Conservation (phyloP, 768 basidiomycete genomes). For the Hirschioporus abietinus region DNA sequence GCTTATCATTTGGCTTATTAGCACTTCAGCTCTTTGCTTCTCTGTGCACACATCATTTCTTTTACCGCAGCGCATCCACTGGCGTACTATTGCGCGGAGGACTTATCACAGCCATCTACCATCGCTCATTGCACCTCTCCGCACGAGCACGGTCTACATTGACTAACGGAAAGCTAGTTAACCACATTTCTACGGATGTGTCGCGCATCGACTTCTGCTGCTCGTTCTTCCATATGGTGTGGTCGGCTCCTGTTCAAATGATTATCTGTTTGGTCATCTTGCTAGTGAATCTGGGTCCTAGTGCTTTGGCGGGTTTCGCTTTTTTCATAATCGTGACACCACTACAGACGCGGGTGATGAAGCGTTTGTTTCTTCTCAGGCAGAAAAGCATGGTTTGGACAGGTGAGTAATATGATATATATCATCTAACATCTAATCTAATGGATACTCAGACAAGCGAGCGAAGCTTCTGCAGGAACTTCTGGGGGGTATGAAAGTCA, state of each 20-base stretch:
- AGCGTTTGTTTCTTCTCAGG: constrained; percentile 60
- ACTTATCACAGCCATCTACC: constrained; percentile 83
- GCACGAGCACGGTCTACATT: constrained; percentile 74
- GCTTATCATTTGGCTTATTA: constrained; percentile 66
- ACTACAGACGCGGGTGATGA: constrained; percentile 69
- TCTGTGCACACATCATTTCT: constrained; percentile 74
- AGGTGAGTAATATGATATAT: not conserved
- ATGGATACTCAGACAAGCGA: constrained; percentile 55
- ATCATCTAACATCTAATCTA: not conserved
- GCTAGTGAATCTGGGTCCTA: constrained; percentile 63
- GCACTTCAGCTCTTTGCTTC: constrained; percentile 62
- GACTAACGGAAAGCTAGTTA: constrained; percentile 85
- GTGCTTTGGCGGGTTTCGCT: constrained; percentile 49
- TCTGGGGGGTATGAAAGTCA: constrained; percentile 82
- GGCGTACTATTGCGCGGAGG: constrained; percentile 83
- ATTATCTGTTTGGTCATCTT: constrained; percentile 71
- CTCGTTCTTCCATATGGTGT: constrained; percentile 76
- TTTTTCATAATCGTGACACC: constrained; percentile 71
- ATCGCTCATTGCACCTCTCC: constrained; percentile 68
- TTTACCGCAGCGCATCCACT: constrained; percentile 65
- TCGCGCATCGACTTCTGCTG: constrained; percentile 87
- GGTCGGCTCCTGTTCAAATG: constrained; percentile 75
- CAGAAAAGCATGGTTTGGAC: constrained; percentile 82
- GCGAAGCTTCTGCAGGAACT: constrained; percentile 88
- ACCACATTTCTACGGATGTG: constrained; percentile 90